These are phyloP conservation scores for Macrolepiota albuminosa DNA, from an alignment of 768 basidiomycete species.

Conservation along the genomic window DNA sequence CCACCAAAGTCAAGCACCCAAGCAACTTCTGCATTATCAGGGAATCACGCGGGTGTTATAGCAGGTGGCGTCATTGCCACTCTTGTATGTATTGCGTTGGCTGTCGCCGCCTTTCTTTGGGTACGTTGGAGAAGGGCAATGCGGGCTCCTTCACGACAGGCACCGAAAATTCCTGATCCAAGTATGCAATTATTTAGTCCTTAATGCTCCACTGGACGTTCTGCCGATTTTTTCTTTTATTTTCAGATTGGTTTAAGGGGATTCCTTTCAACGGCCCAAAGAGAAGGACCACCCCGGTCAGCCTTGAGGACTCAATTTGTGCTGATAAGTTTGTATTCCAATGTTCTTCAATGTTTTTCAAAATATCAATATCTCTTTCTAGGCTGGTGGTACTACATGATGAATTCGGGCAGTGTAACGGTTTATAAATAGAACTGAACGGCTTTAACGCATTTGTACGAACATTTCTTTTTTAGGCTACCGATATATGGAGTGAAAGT, in stretches of 20 bases:
- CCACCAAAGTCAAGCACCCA: neutral
- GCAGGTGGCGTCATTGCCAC: constrained; percentile 18
- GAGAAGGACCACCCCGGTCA: neutral
- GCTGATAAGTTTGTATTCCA: too few relatives aligned
- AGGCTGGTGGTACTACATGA: neutral
- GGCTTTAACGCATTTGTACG: too few relatives aligned
- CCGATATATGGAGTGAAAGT: too few relatives aligned
- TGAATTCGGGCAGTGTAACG: neutral
- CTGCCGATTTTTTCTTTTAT: too few relatives aligned
- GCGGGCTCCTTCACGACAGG: constrained; percentile 5
- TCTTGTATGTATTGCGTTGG: constrained; percentile 12
- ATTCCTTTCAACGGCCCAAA: neutral
- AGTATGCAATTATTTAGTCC: neutral
- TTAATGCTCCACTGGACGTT: neutral
- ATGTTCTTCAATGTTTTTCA: neutral
- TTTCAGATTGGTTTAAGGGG: neutral
- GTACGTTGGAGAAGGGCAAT: constrained; percentile 9
- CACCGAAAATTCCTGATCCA: constrained; percentile 8
- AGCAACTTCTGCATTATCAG: neutral
- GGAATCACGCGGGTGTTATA: constrained; percentile 12
- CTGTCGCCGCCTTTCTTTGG: constrained; percentile 9
- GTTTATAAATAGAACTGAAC: neutral
- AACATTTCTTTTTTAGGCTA: too few relatives aligned
- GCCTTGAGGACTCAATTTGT: neutral
- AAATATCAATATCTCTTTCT: neutral